Evolutionary conservation across 805 yeast species (phyloP), one percentile per base, ranked within the genome.

Genomic region (Candida andamanensis): DNA sequence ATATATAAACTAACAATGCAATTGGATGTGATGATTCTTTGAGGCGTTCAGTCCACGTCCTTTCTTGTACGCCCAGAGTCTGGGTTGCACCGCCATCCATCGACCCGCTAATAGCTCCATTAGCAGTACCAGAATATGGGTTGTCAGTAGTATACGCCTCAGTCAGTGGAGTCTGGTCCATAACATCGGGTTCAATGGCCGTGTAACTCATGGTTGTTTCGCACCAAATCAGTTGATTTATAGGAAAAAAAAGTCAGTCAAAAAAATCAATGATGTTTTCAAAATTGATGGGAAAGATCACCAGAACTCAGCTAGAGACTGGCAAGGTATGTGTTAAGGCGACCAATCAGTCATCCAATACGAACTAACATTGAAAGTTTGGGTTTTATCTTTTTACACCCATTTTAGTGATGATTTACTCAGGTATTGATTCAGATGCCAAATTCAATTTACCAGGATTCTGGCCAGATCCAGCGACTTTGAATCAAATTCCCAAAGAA

Each of bases 381-480:
- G 78, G 95, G 0, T 81, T 87, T 50, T 89, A 84, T 54, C 74
- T 89, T 26, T 63, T 86, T 46, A 76, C 94, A 1, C 97, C 97
- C 0, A 83, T 89, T 28, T 72, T 76, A n/a, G 82, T 86, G 50
- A 89, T 89, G 97, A 81, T 85, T 58, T 89, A 82, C 47, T 89
- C 86, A 27, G 97, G 97, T 52, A 73, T 82, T 24, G 89, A 89
- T 47, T 82, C 97, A 2, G 95, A 89, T 56, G 75, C 69, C 47
- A 89, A 86, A 63, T 78, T 89, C 56, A 85, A 86, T 51, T 79
- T 87, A 29, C 94, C 95, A 6, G 95, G 95, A 14, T 89, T 85
- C 60, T 87, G 95, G 95, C 97, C 97, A 3, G 97, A 87, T 55
- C 96, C 96, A 25, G 82, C 83, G 25, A 82, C 96, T 2, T 69